Evolutionary conservation across 305 asterid species (phyloP).

Genomic region (Solanum chacoense): DNA sequence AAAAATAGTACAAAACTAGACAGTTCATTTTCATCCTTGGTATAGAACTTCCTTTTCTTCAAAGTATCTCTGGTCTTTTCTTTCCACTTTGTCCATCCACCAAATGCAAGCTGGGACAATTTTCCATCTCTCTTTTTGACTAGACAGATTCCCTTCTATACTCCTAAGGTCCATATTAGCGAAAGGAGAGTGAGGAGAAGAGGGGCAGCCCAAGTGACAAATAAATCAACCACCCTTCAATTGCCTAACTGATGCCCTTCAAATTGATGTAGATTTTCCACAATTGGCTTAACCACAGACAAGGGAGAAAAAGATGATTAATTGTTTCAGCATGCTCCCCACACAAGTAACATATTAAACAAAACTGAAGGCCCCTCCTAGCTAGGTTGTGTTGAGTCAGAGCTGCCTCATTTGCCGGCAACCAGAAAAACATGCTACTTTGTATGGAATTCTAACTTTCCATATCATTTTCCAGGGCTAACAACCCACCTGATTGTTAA

Average conservation of each 20-base stretch:
- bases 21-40: background rate
- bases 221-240: background rate
- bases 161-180: background rate
- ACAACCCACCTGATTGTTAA: background rate
- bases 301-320: background rate
- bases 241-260: background rate
- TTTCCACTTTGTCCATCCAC: background rate
- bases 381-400: background rate
- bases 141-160: background rate
- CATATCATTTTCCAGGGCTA: background rate
- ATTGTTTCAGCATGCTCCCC: background rate
- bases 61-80: background rate
- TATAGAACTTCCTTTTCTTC: background rate
- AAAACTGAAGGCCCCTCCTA: background rate
- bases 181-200: background rate
- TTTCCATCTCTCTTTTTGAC: background rate
- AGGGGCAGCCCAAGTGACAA: background rate
- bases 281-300: background rate
- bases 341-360: background rate
- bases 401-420: background rate
- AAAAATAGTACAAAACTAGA: background rate
- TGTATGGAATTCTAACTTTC: background rate
- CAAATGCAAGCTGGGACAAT: background rate
- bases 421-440: background rate
- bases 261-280: background rate